Base-by-base conservation (phyloP, 768 basidiomycete species). In the Tulasnella sp. region DNA sequence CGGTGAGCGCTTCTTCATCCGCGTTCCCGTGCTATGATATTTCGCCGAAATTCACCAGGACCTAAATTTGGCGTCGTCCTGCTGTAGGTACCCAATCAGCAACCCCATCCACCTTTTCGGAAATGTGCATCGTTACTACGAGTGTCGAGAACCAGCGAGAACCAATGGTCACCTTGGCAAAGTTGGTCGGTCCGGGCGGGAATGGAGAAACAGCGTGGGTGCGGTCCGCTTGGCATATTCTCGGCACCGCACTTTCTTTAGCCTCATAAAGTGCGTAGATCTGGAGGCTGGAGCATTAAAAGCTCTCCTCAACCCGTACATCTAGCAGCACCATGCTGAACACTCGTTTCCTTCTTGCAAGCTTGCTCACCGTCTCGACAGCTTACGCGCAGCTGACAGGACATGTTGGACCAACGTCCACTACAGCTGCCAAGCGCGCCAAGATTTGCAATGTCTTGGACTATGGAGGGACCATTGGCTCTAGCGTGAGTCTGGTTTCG, bases 381-480 rank as follows among this genome's bases (percentile, higher is more conserved):
- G 58, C 58, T 64, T 64, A 12, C 31, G 58, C 58, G 12, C 71
- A 40, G 22, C 71, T 72, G 5, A 72, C 71, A 25, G 71, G 40
- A 3, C 40, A 15, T 5, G 71, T 72, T 36, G 71, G 71, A 45
- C 71, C 71, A 9, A 72, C 71, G 3, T 45, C 71, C 11, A 72
- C 71, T n/a, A 72, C 71, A 34, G 42, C 71, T n/a, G 71, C 71
- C 71, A 72, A 72, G 69, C 64, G 54, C 14, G 77, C 74, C 4
- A 71, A 75, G 15, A 80, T 82, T 3, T 82, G 82, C 77, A 82
- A 80, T 68, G 81, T 82, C 7, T 79, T 82, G 58, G 76, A 81
- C 72, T 82, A 81, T 68, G 81, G 82, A 2, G 82, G 82, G 5
- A 72, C 74, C 36, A 74, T 82, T 58, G 82, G 81, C 31, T 82